These are phyloP conservation scores for Clavaria fumosa DNA, from an alignment of 768 basidiomycete species.

Conservation along the genomic window DNA sequence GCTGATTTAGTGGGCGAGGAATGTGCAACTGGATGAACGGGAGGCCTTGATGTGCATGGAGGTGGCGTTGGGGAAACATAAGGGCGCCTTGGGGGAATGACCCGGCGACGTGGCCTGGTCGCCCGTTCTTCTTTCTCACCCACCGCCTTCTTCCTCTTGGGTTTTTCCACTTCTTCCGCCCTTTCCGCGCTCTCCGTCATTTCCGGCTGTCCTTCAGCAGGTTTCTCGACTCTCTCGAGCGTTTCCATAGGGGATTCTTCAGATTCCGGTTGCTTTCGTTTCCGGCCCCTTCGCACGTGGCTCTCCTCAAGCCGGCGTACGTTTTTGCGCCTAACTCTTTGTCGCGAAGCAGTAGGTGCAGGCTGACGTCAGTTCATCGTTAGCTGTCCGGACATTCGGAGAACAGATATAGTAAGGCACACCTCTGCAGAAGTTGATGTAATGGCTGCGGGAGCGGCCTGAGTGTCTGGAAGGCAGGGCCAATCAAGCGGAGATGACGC, in stretches of 20 bases:
- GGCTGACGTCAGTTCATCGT: no score
- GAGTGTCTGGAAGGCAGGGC: no score
- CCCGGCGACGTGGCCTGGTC: slow-evolving; percentile 6
- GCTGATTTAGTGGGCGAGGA: slow-evolving; percentile 10
- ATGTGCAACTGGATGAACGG: slow-evolving; percentile 6
- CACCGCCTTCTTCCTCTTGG: slow-evolving; percentile 2
- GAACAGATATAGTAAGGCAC: no score
- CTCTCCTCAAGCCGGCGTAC: no score
- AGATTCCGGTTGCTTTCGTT: no score
- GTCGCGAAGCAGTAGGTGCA: no score
- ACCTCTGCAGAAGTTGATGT: no score
- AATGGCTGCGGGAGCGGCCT: no score
- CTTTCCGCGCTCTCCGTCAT: slow-evolving; percentile 5
- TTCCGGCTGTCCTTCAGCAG: slow-evolving; percentile 14
- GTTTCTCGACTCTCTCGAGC: slow-evolving; percentile 39
- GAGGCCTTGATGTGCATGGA: slow-evolving; percentile 19
- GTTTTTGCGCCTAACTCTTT: no score
- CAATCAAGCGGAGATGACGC: no score
- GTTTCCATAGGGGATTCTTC: slow-evolving; percentile 64
- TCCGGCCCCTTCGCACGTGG: no score
- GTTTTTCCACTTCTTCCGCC: slow-evolving; percentile 7
- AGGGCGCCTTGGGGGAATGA: slow-evolving; percentile 1
- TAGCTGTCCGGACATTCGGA: no score
- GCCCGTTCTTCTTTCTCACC: slow-evolving; percentile 6
- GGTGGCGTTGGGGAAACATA: neutral